Evolutionary conservation across 1,139 yeast genomes (phyloP).

Genomic region (Scheffersomyces segobiensis): DNA sequence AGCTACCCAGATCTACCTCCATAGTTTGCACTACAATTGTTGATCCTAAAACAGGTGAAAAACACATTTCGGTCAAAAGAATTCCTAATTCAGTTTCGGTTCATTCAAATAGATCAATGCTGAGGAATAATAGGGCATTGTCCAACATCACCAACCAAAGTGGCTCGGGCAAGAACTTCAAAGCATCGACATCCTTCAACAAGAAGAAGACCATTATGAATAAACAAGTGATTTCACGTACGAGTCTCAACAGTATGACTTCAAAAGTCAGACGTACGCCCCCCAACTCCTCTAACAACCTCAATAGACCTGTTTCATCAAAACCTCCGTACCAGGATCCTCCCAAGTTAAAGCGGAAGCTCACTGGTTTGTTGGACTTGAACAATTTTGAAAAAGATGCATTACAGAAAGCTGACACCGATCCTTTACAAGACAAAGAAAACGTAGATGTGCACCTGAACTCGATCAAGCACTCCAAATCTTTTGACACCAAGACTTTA

Average conservation of each 20-base stretch:
- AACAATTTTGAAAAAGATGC: slow-evolving; percentile 10
- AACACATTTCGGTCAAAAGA: slow-evolving; percentile 21
- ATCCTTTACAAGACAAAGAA: neutral
- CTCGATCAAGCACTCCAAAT: slow-evolving; percentile 7
- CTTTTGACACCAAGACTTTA: slow-evolving; percentile 22
- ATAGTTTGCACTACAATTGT: slow-evolving; percentile 45
- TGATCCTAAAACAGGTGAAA: slow-evolving; percentile 31
- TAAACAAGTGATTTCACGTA: slow-evolving; percentile 28
- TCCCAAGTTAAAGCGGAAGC: slow-evolving; percentile 22
- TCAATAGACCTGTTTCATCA: slow-evolving; percentile 2
- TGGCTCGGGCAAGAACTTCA: slow-evolving; percentile 22
- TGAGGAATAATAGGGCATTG: slow-evolving; percentile 17
- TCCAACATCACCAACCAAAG: slow-evolving; percentile 33
- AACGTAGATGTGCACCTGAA: slow-evolving; percentile 2
- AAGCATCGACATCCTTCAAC: slow-evolving; percentile 43
- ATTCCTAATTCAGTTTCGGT: slow-evolving; percentile 23
- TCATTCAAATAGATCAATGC: slow-evolving; percentile 14
- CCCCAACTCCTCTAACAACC: slow-evolving; percentile 4
- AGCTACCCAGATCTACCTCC: slow-evolving; percentile 47
- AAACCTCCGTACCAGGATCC: slow-evolving; percentile 17
- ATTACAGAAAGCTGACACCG: slow-evolving; percentile 6
- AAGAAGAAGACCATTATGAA: slow-evolving; percentile 34
- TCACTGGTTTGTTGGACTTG: slow-evolving; percentile 24
- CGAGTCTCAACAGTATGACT: slow-evolving; percentile 14
- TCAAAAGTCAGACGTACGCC: neutral